A percentile compares a stretch with the other conserved stretches of the same genome.
These are phyloP conservation scores for Coccomyxa sp. DNA, from an alignment of 139 green algal species.

Conservation along the genomic window DNA sequence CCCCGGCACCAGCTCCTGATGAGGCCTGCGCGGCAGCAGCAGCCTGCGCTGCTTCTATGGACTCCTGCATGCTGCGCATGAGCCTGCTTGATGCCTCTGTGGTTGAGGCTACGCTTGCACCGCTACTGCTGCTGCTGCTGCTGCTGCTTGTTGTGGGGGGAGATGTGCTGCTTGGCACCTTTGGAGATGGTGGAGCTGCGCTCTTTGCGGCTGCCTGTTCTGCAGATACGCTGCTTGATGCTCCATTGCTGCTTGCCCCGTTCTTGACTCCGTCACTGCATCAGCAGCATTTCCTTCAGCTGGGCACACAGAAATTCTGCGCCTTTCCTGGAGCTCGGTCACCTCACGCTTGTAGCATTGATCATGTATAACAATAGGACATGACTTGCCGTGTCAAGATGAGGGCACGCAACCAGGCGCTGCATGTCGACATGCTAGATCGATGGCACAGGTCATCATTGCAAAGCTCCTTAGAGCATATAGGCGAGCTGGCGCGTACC, in stretches of 20 bases:
- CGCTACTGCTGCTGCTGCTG: background rate
- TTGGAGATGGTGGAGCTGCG: slow-evolving; percentile 3
- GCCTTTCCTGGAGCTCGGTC: no score
- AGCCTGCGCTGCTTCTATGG: slow-evolving; percentile 5
- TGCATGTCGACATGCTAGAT: no score
- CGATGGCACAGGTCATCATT: no score
- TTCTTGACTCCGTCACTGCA: slow-evolving; percentile 14
- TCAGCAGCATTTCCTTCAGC: no score
- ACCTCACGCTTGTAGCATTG: no score
- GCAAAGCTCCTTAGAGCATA: no score
- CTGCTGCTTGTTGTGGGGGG: slow-evolving; percentile 1
- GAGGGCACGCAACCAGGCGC: no score
- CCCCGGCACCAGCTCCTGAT: background rate
- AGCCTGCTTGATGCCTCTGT: background rate
- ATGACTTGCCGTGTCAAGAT: no score
- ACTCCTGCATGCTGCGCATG: background rate
- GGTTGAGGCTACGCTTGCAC: background rate
- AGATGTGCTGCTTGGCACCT: slow-evolving; percentile 4
- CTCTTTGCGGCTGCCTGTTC: background rate
- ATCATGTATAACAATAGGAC: no score
- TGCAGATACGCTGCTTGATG: slow-evolving; percentile 3
- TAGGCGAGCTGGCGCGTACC: no score
- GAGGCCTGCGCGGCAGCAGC: background rate
- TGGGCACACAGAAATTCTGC: background rate
- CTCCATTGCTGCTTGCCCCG: slow-evolving; percentile 8